These are phyloP conservation scores for Phytophthora citrophthora DNA, from an alignment of 352 stramenopile species.

Conservation along the genomic window DNA sequence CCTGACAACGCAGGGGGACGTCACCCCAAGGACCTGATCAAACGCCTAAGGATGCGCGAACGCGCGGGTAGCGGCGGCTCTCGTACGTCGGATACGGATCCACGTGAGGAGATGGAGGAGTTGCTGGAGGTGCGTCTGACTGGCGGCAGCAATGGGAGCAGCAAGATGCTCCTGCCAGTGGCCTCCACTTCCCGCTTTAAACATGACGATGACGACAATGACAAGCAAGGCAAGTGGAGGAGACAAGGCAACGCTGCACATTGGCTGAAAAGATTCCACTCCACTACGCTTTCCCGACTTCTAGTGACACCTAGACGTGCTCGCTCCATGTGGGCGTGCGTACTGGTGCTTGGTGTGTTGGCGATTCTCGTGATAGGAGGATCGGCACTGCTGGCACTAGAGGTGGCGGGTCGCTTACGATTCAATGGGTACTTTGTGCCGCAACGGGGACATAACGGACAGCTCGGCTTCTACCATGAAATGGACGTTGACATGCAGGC, in stretches of 20 bases:
- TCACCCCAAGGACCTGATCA: slow-evolving; percentile 2
- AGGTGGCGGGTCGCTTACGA: slow-evolving; percentile 53
- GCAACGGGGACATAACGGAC: slow-evolving; percentile 45
- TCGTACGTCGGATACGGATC: slow-evolving; percentile 26
- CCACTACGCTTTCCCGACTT: slow-evolving; percentile 12
- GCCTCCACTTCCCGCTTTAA: slow-evolving; percentile 13
- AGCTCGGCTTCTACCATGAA: slow-evolving; percentile 80
- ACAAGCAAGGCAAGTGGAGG: slow-evolving; percentile 30
- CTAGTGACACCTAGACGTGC: not conserved
- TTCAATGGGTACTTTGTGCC: slow-evolving; percentile 58
- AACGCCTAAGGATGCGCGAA: slow-evolving; percentile 27
- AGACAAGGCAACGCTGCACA: not conserved
- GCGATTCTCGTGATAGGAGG: slow-evolving; percentile 36
- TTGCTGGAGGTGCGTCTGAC: slow-evolving; percentile 18
- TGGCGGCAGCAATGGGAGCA: slow-evolving; percentile 17
- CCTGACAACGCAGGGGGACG: not conserved
- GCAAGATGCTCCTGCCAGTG: slow-evolving; percentile 34
- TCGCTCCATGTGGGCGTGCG: slow-evolving; percentile 18
- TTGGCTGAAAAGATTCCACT: slow-evolving; percentile 14
- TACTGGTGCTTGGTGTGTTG: slow-evolving; percentile 17
- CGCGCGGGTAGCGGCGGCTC: slow-evolving; percentile 28
- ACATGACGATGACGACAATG: slow-evolving; percentile 37
- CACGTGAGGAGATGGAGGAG: slow-evolving; percentile 20
- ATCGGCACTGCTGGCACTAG: slow-evolving; percentile 43
- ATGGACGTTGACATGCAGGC: slow-evolving; percentile 78